phyloP scores from a whole-genome alignment of 2,329 filamentous ascomycete genomes.

The Cadophora malorum region DNA sequence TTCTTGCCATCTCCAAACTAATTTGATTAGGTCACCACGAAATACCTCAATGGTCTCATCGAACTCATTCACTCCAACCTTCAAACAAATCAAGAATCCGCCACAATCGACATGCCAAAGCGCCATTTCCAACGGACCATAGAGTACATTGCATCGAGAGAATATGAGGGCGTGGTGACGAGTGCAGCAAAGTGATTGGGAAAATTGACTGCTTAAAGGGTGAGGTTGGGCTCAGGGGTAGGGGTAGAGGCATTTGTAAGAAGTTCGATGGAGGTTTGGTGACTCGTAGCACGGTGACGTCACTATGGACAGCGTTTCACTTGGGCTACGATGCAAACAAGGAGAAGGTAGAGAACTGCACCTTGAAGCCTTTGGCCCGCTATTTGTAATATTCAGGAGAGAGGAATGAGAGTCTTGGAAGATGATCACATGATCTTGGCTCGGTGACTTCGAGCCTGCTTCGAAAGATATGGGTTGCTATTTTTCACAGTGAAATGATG shows the following conservation, averaged over 20 bases:
- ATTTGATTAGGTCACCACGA: conserved; percentile 75
- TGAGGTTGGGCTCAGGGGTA: not conserved
- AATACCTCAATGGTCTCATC: conserved; percentile 97
- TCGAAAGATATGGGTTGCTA: not conserved
- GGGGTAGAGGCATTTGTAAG: conserved; percentile 33
- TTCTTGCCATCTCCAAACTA: conserved; percentile 16
- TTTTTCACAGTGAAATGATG: not conserved
- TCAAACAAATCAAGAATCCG: conserved; percentile 80
- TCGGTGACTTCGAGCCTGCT: not conserved
- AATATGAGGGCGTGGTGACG: conserved; percentile 86
- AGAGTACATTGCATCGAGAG: conserved; percentile 88
- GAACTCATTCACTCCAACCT: conserved; percentile 98
- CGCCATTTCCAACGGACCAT: conserved; percentile 95
- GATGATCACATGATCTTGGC: conserved; percentile 28
- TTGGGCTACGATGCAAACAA: conserved; percentile 18
- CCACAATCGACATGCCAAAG: conserved; percentile 84
- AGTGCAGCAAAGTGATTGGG: conserved; percentile 40
- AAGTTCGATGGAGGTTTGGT: conserved; percentile 33
- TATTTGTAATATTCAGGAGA: conserved; percentile 37
- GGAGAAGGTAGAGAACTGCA: conserved; percentile 15
- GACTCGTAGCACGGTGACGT: conserved; percentile 21
- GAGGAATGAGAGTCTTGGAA: conserved; percentile 25
- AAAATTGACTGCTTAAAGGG: not conserved
- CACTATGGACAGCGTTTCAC: not conserved
- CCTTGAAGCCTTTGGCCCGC: conserved; percentile 14